phyloP scores from a whole-genome alignment of 2,329 filamentous ascomycete species.

The Colletotrichum spinosum region DNA sequence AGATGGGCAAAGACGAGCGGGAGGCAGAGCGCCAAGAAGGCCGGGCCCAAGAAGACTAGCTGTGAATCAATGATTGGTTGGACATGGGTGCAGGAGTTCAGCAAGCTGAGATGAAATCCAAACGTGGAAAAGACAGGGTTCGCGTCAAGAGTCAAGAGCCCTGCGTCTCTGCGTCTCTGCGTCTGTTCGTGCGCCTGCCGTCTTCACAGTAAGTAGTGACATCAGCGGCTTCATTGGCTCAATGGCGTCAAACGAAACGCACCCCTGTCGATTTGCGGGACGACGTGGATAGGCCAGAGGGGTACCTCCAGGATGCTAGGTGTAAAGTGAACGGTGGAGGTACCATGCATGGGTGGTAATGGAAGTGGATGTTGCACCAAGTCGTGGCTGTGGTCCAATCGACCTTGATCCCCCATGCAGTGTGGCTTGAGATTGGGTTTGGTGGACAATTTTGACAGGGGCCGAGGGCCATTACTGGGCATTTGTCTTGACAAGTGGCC shows the following conservation, averaged over 20 bases:
- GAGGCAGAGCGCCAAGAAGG: conserved; percentile 20
- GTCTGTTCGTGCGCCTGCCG: too few species aligned
- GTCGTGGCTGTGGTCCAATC: conserved; percentile 18
- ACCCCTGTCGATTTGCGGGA: conserved; percentile 24
- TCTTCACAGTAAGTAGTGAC: conserved; percentile 42
- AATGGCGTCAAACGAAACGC: conserved; percentile 35
- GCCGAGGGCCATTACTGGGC: background rate
- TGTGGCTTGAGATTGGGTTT: background rate
- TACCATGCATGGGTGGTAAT: too few species aligned
- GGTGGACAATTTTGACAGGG: background rate
- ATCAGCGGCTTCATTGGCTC: conserved; percentile 51
- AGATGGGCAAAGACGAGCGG: conserved; percentile 12
- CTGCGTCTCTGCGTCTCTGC: too few species aligned
- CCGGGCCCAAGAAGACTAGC: conserved; percentile 11
- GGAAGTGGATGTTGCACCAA: too few species aligned
- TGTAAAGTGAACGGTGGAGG: too few species aligned
- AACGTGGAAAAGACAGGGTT: conserved; percentile 10
- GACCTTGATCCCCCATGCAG: background rate
- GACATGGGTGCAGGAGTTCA: conserved; percentile 1
- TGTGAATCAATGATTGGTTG: conserved; percentile 33
- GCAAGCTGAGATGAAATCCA: background rate
- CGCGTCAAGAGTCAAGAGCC: conserved; percentile 6
- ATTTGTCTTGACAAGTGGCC: too few species aligned
- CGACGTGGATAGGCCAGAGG: too few species aligned
- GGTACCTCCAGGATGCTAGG: too few species aligned